Evolutionary conservation across 768 basidiomycete genomes (phyloP), one percentile per base, ranked within the genome.

Genomic region (Lactarius trivialis): DNA sequence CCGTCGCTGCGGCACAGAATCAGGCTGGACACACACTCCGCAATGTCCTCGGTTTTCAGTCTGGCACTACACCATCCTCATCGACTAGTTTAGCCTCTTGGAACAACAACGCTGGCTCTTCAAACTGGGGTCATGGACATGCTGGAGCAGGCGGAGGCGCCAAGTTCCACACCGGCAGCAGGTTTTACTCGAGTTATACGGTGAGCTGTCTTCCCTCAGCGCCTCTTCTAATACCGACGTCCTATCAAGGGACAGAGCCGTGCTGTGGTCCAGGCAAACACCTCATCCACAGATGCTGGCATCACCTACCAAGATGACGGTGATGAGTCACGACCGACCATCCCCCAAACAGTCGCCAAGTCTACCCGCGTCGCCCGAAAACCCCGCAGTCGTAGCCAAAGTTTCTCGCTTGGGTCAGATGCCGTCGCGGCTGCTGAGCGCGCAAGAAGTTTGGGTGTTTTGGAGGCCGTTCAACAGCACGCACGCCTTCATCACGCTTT

Each of bases 41-140:
- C 61, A 92, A 88, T 80, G 91, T 88, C 58, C 79, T 91, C 60
- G 86, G 90, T 70, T 70, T 83, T 19, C 85, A 85, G 74, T 77
- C 82, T 1, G 77, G 81, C 3, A 78, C 81, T 8, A 74, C 79
- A 30, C 70, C 71, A 69, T 77, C 68, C 66, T 68, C 73, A 26
- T 64, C 79, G 32, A 71, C 72, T 49, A 72, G 75, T 26, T 60
- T 79, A 55, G 74, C 73, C 28, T 67, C 73, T 7, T 78, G 79
- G 76, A 78, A 78, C 30, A 77, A 60, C 53, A 55, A 73, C 5
- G 73, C 81, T 7, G 78, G 79, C 53, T 78, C 80, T 2, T 81
- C 81, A 0, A 77, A 79, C 67, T 83, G 85, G 65, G 78, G 79
- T 7, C 77, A 79, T 61, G 79, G 82, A 43, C 82, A 85, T 14